Base-by-base conservation (phyloP, 2,329 filamentous ascomycete genomes). In the Septoria petroselini region DNA sequence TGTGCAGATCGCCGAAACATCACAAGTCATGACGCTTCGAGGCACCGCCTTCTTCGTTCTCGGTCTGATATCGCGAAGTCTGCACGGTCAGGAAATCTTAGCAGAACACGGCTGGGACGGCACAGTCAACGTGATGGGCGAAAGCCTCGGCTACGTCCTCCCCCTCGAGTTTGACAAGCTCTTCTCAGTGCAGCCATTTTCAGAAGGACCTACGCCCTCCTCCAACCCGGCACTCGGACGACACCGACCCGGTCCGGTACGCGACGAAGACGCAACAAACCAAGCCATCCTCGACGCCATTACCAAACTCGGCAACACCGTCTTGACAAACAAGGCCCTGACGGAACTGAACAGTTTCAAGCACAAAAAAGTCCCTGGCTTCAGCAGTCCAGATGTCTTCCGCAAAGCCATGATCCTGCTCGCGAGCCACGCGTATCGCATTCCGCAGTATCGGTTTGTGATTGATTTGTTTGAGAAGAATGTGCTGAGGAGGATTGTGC, bases 21-120 rank as follows among this genome's bases (percentile, higher is more conserved):
- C 93, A 34, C 84, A 91, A 59, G 87, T 98, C 41, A 85, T 98
- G 82, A 95, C 89, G 50, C 77, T 98, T 62, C 81, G 94, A 37
- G 93, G 94, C 30, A 98, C 94, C 0, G 93, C 93, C 1, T 97
- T 97, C 70, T 98, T 96, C 63, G 93, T 96, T 0, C 73, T 98
- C 0, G 93, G 93, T 0, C 74, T 98, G 50, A 91, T 98, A 48
- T 96, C 91, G 1, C 80, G 93, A 46, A 97, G 91, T 43, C 78
- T 90, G 7, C 91, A 96, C 63, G 93, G 93, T 0, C 80, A 97
- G 19, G 89, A 95, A 68, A 95, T 97, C 51, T 73, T 98, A 11
- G 84, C 86, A 1, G 88, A 95, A 63, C 78, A 87, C 64, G 91
- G 91, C 8, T 98, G 94, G 94, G 91, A 95, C 62, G 88, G 90